These are phyloP conservation scores for Debaryomycetaceae sp. DNA, from an alignment of 1,139 yeast genomes.

Conservation along the genomic window DNA sequence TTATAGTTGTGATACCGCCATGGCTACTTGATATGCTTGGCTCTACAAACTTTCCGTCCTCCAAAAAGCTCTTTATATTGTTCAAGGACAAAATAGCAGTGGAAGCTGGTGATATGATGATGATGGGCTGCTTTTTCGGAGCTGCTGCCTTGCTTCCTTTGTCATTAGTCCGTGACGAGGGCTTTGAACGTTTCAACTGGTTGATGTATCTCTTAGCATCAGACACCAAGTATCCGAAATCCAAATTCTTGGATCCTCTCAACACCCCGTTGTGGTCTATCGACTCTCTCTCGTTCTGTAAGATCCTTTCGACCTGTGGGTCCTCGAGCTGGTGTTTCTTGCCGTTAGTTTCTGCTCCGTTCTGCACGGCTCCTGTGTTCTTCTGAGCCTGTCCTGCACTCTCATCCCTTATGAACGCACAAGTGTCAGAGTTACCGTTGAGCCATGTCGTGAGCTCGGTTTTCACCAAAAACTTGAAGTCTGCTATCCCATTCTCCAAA, in stretches of 20 bases:
- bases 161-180: slow-evolving; percentile 9
- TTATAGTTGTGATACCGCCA: slow-evolving; percentile 47
- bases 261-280: slow-evolving; percentile 77
- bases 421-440: slow-evolving; percentile 58
- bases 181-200: slow-evolving; percentile 45
- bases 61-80: slow-evolving; percentile 79
- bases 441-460: slow-evolving; percentile 83
- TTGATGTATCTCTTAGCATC: slow-evolving; percentile 66
- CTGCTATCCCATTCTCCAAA: slow-evolving; percentile 58
- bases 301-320: slow-evolving; percentile 53
- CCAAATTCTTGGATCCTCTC: slow-evolving; percentile 72
- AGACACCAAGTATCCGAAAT: slow-evolving; percentile 68
- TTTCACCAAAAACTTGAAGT: slow-evolving; percentile 81
- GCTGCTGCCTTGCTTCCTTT: slow-evolving; percentile 12
- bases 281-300: slow-evolving; percentile 60
- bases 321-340: slow-evolving; percentile 40
- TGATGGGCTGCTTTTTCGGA: slow-evolving; percentile 75
- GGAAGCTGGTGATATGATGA: slow-evolving; percentile 90
- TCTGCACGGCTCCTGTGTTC: slow-evolving; percentile 50
- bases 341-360: slow-evolving; percentile 23
- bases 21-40: slow-evolving; percentile 45
- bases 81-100: slow-evolving; percentile 80
- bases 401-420: slow-evolving; percentile 44
- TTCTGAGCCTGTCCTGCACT: slow-evolving; percentile 16
- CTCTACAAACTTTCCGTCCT: slow-evolving; percentile 67